Evolutionary conservation across 2,329 filamentous ascomycete species (phyloP).

Genomic region (Alternaria panax): DNA sequence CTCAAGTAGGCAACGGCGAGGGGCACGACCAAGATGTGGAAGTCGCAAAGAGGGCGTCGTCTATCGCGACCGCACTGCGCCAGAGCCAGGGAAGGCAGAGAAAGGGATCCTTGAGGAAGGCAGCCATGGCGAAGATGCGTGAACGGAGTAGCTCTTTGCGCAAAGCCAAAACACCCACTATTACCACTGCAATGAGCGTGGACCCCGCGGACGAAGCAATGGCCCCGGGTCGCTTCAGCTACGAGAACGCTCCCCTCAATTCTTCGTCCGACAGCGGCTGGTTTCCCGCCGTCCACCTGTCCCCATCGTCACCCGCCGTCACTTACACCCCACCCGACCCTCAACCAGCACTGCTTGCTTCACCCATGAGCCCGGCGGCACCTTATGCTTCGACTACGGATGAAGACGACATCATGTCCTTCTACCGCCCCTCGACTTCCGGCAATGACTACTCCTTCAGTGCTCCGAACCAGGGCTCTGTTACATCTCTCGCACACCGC

Average conservation of each 20-base stretch:
- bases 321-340: constrained; percentile 1
- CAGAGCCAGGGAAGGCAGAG: constrained; percentile 67
- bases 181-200: constrained; percentile 28
- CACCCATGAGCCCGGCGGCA: constrained; percentile 60
- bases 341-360: constrained; percentile 44
- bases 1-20: constrained; percentile 26
- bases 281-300: constrained; percentile 24
- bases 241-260: constrained; percentile 45
- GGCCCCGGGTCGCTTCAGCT: constrained; percentile 46
- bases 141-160: constrained; percentile 40
- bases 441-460: constrained; percentile 54
- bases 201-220: constrained; percentile 27
- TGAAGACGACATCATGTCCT: constrained; percentile 78
- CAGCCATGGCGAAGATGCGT: constrained; percentile 71
- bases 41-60: constrained; percentile 25
- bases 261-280: constrained; percentile 46
- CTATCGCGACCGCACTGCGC: constrained; percentile 51
- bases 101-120: constrained; percentile 86
- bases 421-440: constrained; percentile 54
- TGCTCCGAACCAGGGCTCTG: constrained; percentile 25
- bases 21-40: constrained; percentile 40
- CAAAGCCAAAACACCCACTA: constrained; percentile 28
- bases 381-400: constrained; percentile 79
- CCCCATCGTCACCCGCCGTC: constrained; percentile 22
- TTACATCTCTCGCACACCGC: constrained; percentile 39